Base-by-base conservation (phyloP, 768 basidiomycete species). In the Tylopilus cervinicoccineus region DNA sequence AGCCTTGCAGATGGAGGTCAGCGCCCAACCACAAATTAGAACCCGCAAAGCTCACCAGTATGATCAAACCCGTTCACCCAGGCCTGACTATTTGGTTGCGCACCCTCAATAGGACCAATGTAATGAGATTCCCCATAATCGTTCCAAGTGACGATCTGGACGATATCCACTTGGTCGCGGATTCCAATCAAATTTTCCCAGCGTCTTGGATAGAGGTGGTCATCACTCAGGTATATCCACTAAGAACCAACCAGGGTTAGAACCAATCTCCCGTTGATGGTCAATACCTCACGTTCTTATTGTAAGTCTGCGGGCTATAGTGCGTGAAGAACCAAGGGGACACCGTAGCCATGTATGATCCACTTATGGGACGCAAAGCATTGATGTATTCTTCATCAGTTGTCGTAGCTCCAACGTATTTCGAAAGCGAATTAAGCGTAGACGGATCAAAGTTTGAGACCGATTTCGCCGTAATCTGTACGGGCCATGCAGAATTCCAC, bases 401-500 rank as follows among this genome's bases (percentile, higher is more conserved):
- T 34, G 75, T 72, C 4, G 72, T 77, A 8, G 73, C 63, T 12
- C 79, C 79, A 43, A 80, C 66, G 51, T 72, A 70, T 34, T 22
- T 6, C 33, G 57, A 26, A 24, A 74, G 58, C 31, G 66, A 62
- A 2, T 65, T 61, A 34, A 64, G 56, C 47, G 65, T 5, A 13
- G 44, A 8, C n/a, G 39, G 1, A 4, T 11, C 31, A 45, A 38
- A 52, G 41, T 45, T 43, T 22, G 54, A 3, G 4, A 59, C 0
- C n/a, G 54, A 53, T 28, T 27, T 38, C 43, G 54, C 49, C 33
- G 74, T 83, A 8, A 86, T 63, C 63, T 83, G 63, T 51, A 75
- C 74, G 3, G 90, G 87, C 90, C 90, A 93, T 28, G 73, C 90
- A 22, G 78, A 76, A 61, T 93, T 88, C 85, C 85, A 93, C 80